Base-by-base conservation (phyloP, 345 rosid species). In the Salix purpurea region DNA sequence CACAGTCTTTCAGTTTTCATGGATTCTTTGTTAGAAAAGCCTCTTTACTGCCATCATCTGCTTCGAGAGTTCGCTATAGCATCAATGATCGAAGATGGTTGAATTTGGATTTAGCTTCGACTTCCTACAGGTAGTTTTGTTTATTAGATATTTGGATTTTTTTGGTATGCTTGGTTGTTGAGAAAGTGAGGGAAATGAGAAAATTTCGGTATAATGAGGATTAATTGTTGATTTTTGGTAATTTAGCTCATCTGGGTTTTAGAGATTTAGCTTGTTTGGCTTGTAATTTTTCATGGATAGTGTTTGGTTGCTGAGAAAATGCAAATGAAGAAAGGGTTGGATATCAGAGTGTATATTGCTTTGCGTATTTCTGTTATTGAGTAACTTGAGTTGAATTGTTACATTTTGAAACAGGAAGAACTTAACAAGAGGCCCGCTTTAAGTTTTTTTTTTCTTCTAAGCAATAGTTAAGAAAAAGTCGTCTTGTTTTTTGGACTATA, bases 31-130 rank as follows among this genome's bases (percentile, higher is more conserved):
- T 39, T 61, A 15, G 52, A 50, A 64, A 78, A 74, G 80, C 86
- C 61, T 79, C 65, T 82, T 1, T 87, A 32, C 82, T 84, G 71
- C 76, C 88, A 76, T 61, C 75, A 82, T 77, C 72, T 81, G 76
- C 89, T 73, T 77, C 78, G 70, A 67, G 90, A 80, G 58, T 89
- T 78, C 88, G 90, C 84, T 67, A 78, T 91, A 84, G 90, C 85
- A 73, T 91, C 89, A 23, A 90, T 85, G 77, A 87, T 91, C 76
- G 91, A 79, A 81, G 82, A 87, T 76, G 97, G 91, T 74, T 90
- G 88, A 92, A 73, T 72, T 83, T 74, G 50, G 62, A 66, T 65
- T 66, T 71, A 37, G 61, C 78, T 67, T 78, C 80, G 5, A 23
- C 11, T 73, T 67, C 73, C 65, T 81, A 60, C 82, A 83, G 89